A percentile compares a stretch with the other conserved stretches of the same genome.
phyloP scores from a whole-genome alignment of 352 stramenopile genomes.

The Phytopythium oedochilum region DNA sequence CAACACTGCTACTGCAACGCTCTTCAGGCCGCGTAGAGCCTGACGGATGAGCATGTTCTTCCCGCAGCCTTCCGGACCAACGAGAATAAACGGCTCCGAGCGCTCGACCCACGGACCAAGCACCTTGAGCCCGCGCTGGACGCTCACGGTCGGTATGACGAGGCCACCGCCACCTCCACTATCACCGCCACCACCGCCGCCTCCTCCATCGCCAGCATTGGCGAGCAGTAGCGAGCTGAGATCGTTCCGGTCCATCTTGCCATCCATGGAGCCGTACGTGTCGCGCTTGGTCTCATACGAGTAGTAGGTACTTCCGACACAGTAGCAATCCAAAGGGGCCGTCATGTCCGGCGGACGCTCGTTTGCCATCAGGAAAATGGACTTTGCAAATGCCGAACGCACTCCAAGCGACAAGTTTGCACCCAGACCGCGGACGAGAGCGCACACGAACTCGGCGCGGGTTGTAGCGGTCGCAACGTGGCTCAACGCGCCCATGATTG shows the following conservation, averaged over 20 bases:
- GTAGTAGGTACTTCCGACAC: conserved; percentile 53
- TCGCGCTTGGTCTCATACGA: conserved; percentile 78
- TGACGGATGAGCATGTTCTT: conserved; percentile 95
- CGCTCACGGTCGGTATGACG: conserved; percentile 62
- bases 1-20: conserved; percentile 77
- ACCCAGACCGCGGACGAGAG: conserved; percentile 90
- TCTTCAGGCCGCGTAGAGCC: conserved; percentile 78
- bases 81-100: conserved; percentile 94
- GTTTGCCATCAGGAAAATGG: conserved; percentile 89
- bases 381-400: conserved; percentile 84
- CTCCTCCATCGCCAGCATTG: neutral
- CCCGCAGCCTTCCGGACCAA: conserved; percentile 91
- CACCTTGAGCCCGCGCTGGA: conserved; percentile 85
- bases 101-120: conserved; percentile 90
- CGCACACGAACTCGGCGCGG: conserved; percentile 86
- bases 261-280: conserved; percentile 70
- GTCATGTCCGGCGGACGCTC: conserved; percentile 87
- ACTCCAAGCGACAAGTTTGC: conserved; percentile 85
- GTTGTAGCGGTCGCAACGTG: conserved; percentile 77
- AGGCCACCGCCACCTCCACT: neutral
- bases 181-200: neutral
- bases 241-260: conserved; percentile 53
- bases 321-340: conserved; percentile 88
- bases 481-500: conserved; percentile 90
- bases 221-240: conserved; percentile 16